These are phyloP conservation scores for Fraxinus xanthoxyloides DNA, from an alignment of 305 asterid genomes.

Conservation along the genomic window DNA sequence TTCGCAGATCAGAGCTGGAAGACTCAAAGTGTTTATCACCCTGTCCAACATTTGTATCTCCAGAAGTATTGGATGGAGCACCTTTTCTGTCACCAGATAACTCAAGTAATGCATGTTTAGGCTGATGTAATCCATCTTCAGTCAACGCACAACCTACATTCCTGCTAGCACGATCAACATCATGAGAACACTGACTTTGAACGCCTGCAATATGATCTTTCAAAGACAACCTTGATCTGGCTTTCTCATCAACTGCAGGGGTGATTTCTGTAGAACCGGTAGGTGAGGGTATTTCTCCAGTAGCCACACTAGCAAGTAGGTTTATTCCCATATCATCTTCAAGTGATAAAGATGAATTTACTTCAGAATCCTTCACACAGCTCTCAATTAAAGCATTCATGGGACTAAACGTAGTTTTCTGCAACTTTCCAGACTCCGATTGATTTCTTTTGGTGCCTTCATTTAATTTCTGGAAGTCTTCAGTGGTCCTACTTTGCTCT, in stretches of 20 bases:
- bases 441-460: constrained; percentile 31
- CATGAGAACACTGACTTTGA: constrained; percentile 21
- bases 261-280: constrained; percentile 46
- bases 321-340: constrained; percentile 74
- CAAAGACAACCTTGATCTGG: constrained; percentile 32
- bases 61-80: constrained; percentile 30
- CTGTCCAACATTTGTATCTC: constrained; percentile 32
- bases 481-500: constrained; percentile 44
- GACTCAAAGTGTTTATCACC: constrained; percentile 26
- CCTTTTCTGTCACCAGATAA: constrained; percentile 31
- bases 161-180: constrained; percentile 34
- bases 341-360: constrained; percentile 43
- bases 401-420: constrained; percentile 48
- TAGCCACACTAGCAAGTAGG: constrained; percentile 73
- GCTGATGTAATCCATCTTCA: constrained; percentile 29
- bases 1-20: constrained; percentile 25
- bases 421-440: constrained; percentile 39
- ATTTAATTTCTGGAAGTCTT: constrained; percentile 24
- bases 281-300: constrained; percentile 64
- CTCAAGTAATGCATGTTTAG: constrained; percentile 26
- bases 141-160: constrained; percentile 32
- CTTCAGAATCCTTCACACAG: constrained; percentile 59
- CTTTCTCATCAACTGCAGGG: constrained; percentile 38
- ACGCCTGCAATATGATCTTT: constrained; percentile 20
- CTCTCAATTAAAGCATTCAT: constrained; percentile 71